Conservation (phyloP, 257 asterid species). For the Euphrasia confusa region DNA sequence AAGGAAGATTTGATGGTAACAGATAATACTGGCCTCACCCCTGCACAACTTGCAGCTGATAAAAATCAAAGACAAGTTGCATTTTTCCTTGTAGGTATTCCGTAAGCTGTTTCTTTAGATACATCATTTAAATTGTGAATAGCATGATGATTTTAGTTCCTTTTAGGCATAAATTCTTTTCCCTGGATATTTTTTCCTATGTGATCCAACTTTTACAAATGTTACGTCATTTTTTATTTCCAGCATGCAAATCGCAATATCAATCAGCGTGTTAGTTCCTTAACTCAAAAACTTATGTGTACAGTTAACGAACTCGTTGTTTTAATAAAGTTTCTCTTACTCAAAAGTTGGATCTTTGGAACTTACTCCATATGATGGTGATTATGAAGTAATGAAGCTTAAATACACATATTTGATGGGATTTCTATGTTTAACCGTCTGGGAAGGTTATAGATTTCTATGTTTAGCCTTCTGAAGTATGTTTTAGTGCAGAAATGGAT, state of each 20-base stretch:
- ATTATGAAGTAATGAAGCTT: background rate
- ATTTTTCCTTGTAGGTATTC: conserved; percentile 91
- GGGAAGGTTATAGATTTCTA: background rate
- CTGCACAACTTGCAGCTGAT: conserved; percentile 96
- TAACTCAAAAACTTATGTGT: background rate
- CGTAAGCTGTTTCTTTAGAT: conserved; percentile 20
- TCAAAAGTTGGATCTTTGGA: background rate
- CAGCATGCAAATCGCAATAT: background rate
- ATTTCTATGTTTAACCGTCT: background rate
- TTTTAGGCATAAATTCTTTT: conserved; percentile 5
- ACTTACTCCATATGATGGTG: background rate
- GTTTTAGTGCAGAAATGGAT: background rate
- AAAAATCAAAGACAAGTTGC: conserved; percentile 97
- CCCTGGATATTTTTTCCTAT: background rate
- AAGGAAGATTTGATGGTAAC: conserved; percentile 82
- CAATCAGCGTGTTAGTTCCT: conserved; percentile 1
- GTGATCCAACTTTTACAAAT: background rate
- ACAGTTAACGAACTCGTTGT: background rate
- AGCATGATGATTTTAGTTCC: background rate
- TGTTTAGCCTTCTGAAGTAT: background rate
- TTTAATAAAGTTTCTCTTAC: background rate
- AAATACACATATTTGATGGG: background rate
- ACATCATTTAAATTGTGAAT: background rate
- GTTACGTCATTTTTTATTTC: background rate
- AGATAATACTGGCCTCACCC: conserved; percentile 91